Base-by-base conservation (phyloP, 371 early-diverging fungal genomes). In the Mucor plumbeus region DNA sequence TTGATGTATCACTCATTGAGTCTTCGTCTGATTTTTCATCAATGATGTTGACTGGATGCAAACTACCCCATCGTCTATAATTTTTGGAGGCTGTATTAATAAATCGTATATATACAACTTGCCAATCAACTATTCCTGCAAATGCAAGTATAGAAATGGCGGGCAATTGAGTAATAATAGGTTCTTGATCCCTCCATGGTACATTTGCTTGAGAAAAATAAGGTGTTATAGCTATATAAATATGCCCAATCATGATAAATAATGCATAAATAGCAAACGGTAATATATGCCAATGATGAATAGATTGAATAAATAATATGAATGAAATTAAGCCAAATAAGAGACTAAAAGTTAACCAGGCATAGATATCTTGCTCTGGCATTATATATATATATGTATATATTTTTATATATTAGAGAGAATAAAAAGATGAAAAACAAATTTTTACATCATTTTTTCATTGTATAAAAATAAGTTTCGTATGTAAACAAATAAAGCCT, bases 101-200 rank as follows among this genome's bases (percentile, higher is more conserved):
- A 38, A 73, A 70, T 10, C 63, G 71, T n/a, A 69, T 61, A 43
- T 68, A 78, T 19, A 72, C 61, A 21, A 71, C 69, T 47, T 78
- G 79, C 19, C 48, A 64, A 21, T 70, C 69, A 3, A 71, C 41
- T 4, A 78, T 64, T 4, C 73, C 76, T 33, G 64, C 68, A 57
- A 76, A 76, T 35, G 76, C 33, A 1, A 75, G 54, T 10, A 78
- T 58, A 1, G 79, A 78, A 40, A 71, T 67, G 0, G 73, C 61
- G 4, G 76, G 72, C 17, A 71, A 48, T 39, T 76, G 74, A 15
- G 65, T 70, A 41, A 67, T 44, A 8, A 71, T 62, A 1, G 71
- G 68, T n/a, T 71, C 71, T 40, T 61, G 61, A 33, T 69, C 63
- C 8, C 31, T 67, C 64, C 67, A 69, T 13, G 60, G 57, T 14